Conservation (phyloP, 306 rosid genomes). For the apple (Malus domestica) region DNA sequence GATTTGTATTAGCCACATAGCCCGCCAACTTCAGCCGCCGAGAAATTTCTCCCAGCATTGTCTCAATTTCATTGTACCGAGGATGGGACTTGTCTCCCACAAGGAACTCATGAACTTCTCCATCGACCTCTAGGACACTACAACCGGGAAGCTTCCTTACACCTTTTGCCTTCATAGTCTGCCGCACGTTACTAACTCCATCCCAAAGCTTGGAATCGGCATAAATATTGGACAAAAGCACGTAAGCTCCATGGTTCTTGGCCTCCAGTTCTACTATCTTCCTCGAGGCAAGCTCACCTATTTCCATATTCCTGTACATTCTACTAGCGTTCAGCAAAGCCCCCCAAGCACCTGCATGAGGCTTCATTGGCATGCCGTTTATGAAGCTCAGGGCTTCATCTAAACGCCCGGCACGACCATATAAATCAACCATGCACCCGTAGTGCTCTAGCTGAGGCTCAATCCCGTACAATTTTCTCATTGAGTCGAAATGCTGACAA, state of each 20-base stretch:
- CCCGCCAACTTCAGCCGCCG: conserved; percentile 34
- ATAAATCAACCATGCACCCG: conserved; percentile 63
- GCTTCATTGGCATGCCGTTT: conserved; percentile 51
- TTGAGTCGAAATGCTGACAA: conserved; percentile 34
- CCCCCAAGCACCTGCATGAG: conserved; percentile 59
- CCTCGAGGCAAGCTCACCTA: conserved; percentile 38
- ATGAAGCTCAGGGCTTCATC: conserved; percentile 51
- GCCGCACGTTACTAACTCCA: conserved; percentile 28
- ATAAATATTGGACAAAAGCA: conserved; percentile 50
- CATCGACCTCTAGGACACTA: conserved; percentile 53
- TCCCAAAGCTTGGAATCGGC: conserved; percentile 56
- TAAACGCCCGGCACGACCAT: conserved; percentile 48
- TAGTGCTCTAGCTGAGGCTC: conserved; percentile 53
- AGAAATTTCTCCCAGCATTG: conserved; percentile 43
- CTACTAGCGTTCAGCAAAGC: conserved; percentile 60
- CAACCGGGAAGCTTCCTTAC: conserved; percentile 61
- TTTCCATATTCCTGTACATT: conserved; percentile 37
- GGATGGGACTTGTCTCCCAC: conserved; percentile 53
- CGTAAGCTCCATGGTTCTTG: conserved; percentile 47
- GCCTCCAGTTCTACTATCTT: conserved; percentile 52
- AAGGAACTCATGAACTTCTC: conserved; percentile 61
- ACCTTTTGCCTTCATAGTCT: conserved; percentile 42
- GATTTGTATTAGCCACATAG: conserved; percentile 39
- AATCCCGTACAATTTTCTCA: conserved; percentile 37
- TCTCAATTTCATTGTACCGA: conserved; percentile 39